These are phyloP conservation scores for Cyclotella atomus DNA, from an alignment of 108 stramenopile genomes.

Conservation along the genomic window DNA sequence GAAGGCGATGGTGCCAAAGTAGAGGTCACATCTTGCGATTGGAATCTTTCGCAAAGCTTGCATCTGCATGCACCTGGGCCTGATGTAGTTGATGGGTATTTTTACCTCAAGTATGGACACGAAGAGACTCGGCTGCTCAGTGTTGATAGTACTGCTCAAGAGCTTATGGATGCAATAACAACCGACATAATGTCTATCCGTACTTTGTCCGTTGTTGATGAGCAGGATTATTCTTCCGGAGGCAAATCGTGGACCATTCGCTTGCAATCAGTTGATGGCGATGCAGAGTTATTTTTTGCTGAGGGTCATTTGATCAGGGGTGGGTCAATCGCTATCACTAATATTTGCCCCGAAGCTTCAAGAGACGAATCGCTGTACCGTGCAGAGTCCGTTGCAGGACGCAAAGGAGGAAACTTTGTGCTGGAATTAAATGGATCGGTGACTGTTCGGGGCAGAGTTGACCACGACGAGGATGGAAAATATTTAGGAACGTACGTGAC, in stretches of 20 bases:
- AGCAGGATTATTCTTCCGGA: slow-evolving; percentile 5
- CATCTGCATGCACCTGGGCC: slow-evolving; percentile 1
- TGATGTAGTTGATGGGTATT: slow-evolving; percentile 48
- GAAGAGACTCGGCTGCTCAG: slow-evolving; percentile 49
- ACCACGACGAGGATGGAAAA: slow-evolving; percentile 45
- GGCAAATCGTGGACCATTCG: slow-evolving; percentile 13
- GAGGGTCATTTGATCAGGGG: slow-evolving; percentile 49
- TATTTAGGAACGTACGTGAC: slow-evolving; percentile 61
- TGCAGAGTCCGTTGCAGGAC: slow-evolving; percentile 52
- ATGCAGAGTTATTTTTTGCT: slow-evolving; percentile 31
- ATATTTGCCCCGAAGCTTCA: slow-evolving; percentile 35
- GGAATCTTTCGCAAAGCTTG: slow-evolving; percentile 54
- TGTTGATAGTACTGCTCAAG: slow-evolving; percentile 40
- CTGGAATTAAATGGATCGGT: slow-evolving; percentile 49
- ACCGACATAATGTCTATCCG: slow-evolving; percentile 45
- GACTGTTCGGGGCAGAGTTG: slow-evolving; percentile 21
- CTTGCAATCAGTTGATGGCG: slow-evolving; percentile 21
- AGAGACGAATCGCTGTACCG: neutral
- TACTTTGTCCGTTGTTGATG: slow-evolving; percentile 34
- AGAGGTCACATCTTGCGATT: slow-evolving; percentile 58
- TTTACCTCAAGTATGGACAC: slow-evolving; percentile 53
- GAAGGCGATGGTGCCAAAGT: slow-evolving; percentile 24
- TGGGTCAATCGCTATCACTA: slow-evolving; percentile 20
- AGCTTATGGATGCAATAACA: slow-evolving; percentile 47
- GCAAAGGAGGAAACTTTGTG: slow-evolving; percentile 58